These are phyloP conservation scores for Porodaedalea pini DNA, from an alignment of 1,284 basidiomycete species.

Conservation along the genomic window DNA sequence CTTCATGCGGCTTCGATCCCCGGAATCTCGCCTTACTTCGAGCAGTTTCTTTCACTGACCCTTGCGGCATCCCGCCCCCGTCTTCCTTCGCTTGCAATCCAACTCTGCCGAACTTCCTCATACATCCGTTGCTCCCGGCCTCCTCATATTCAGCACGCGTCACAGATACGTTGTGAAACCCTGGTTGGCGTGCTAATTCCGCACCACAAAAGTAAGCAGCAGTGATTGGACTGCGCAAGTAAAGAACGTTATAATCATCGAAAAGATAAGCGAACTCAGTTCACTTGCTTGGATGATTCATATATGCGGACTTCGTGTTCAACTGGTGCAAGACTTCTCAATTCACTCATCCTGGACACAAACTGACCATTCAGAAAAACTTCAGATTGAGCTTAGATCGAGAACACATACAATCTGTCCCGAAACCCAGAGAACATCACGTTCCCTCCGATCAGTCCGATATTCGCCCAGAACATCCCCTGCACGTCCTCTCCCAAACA, in stretches of 20 bases:
- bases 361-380: conserved; percentile 4
- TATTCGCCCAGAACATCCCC: conserved; percentile 93
- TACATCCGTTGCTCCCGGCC: conserved; percentile 68
- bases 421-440: conserved; percentile 73
- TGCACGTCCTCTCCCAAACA: conserved; percentile 73
- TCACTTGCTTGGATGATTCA: conserved; percentile 69
- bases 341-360: conserved; percentile 54
- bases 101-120: conserved; percentile 52
- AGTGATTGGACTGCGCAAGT: conserved; percentile 54
- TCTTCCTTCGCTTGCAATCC: conserved; percentile 8
- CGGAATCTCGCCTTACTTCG: neutral
- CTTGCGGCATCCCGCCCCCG: neutral
- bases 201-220: conserved; percentile 70
- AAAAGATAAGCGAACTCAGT: neutral
- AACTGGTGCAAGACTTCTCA: conserved; percentile 72
- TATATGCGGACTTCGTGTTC: conserved; percentile 72
- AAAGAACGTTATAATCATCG: neutral
- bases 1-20: neutral
- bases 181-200: conserved; percentile 47
- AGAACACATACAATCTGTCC: conserved; percentile 60
- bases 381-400: conserved; percentile 6
- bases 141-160: conserved; percentile 82
- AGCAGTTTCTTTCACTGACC: neutral
- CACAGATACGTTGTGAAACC: conserved; percentile 52
- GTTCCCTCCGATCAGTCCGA: conserved; percentile 85